phyloP scores from a whole-genome alignment of 2,329 filamentous ascomycete genomes.

The Ascocoryne sarcoides region DNA sequence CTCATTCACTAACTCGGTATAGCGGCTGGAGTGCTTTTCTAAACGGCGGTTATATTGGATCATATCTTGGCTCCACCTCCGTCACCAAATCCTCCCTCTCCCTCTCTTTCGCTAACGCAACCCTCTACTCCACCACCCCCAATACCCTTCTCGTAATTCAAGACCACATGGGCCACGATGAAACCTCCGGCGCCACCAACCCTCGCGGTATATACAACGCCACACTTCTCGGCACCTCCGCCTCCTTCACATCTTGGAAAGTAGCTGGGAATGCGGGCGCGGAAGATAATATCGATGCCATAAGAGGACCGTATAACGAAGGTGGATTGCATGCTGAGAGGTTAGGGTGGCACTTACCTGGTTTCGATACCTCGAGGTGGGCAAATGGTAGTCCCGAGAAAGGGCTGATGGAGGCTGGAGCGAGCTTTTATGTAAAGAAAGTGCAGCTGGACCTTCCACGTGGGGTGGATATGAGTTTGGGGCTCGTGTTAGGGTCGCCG shows the following conservation, averaged over 20 bases:
- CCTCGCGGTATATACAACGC: slow-evolving; percentile 45
- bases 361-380: slow-evolving; percentile 35
- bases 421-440: slow-evolving; percentile 46
- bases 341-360: slow-evolving; percentile 49
- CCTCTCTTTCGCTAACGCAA: slow-evolving; percentile 43
- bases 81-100: slow-evolving; percentile 30
- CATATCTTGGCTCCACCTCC: slow-evolving; percentile 42
- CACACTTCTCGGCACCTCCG: slow-evolving; percentile 34
- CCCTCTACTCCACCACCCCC: slow-evolving; percentile 31
- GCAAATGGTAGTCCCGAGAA: slow-evolving; percentile 26
- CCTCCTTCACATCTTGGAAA: slow-evolving; percentile 37
- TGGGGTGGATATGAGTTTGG: slow-evolving; percentile 46
- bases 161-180: slow-evolving; percentile 52
- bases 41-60: slow-evolving; percentile 48
- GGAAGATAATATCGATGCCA: slow-evolving; percentile 42
- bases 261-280: slow-evolving; percentile 49
- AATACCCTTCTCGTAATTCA: slow-evolving; percentile 48
- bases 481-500: slow-evolving; percentile 42
- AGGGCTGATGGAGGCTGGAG: slow-evolving; percentile 41
- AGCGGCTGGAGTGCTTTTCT: slow-evolving; percentile 30
- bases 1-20: too few relatives aligned
- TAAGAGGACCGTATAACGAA: slow-evolving; percentile 48
- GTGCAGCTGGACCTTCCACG: slow-evolving; percentile 41
- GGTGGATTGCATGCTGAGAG: slow-evolving; percentile 50
- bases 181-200: slow-evolving; percentile 38